These are phyloP conservation scores for Trichoderma virens DNA, from an alignment of 495 filamentous ascomycete species.

Conservation along the genomic window DNA sequence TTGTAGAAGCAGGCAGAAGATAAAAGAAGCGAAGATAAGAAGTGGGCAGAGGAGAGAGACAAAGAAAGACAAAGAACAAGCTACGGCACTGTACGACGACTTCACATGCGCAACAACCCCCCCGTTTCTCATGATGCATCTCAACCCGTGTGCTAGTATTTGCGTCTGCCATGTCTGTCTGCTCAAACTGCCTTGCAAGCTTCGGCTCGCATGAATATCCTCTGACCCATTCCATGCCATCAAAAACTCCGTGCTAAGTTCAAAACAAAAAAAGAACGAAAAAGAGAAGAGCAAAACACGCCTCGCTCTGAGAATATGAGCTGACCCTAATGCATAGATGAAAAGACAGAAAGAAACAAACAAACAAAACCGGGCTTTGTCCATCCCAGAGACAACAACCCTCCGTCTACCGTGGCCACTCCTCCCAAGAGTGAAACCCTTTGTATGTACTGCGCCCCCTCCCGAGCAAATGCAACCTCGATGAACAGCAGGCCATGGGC, in stretches of 20 bases:
- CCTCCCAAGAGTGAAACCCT: neutral
- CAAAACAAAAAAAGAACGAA: neutral
- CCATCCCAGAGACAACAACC: neutral
- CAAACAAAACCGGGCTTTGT: neutral
- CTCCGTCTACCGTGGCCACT: neutral
- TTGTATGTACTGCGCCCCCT: neutral
- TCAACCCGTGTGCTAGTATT: neutral
- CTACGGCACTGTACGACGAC: too few species aligned
- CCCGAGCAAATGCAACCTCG: too few species aligned
- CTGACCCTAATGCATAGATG: constrained; percentile 7
- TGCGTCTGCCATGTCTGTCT: neutral
- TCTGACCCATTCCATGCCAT: neutral
- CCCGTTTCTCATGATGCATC: neutral
- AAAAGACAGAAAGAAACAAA: neutral
- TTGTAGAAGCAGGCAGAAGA: too few species aligned
- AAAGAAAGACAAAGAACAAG: too few species aligned
- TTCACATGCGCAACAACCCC: neutral
- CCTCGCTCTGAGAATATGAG: neutral
- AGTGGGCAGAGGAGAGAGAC: too few species aligned
- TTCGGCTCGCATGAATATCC: neutral
- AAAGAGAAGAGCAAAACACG: neutral
- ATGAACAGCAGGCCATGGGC: too few species aligned
- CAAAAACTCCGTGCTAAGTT: neutral
- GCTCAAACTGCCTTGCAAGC: neutral
- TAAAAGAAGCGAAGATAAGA: too few species aligned